Base-by-base conservation (phyloP, 768 basidiomycete species). In the Boletellus ananas region DNA sequence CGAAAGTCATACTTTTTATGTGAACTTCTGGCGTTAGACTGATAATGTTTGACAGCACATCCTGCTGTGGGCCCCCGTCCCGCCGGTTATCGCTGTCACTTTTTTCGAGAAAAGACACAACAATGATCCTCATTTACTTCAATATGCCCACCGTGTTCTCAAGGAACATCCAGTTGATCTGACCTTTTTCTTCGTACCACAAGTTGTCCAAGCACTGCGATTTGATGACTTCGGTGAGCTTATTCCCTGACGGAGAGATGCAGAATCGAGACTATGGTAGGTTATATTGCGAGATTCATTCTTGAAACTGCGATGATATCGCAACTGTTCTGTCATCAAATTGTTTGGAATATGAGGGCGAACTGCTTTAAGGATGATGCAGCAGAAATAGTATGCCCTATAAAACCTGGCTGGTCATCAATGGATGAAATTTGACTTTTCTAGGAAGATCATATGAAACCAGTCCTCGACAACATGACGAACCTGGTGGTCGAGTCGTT, bases 261-360 rank as follows among this genome's bases (percentile, higher is more conserved):
- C 44, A 21, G 38, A 47, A 40, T 42, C 3, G 25, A 38, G 50
- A 45, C 33, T 7, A 42, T 14, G 27, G 3, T 55, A 94, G 95
- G 91, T 16, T 98, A 98, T 69, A 92, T 98, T 25, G 81, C 87
- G 50, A 83, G 85, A 18, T 99, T 97, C 77, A 91, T 98, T 58
- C 93, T 94, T 57, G 94, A 98, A 72, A 96, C 94, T 0, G 87
- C 95, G 7, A 95, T 91, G 71, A 92, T 98, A 45, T 98, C 95
- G 2, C 94, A 95, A 65, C 70, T 93, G 20, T 99, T 99, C 74
- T 99, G 96, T 64, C 96, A 99, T 65, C 96, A 99, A 72, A 98
- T 98, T 56, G 91, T 99, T 54, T 99, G 96, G 96, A 99, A 98
- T 67, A 98, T 98, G 96, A 95, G 95, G 62, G 96, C 96, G 5